phyloP scores from a whole-genome alignment of 1,139 yeast species.

The Taphrina pruni region DNA sequence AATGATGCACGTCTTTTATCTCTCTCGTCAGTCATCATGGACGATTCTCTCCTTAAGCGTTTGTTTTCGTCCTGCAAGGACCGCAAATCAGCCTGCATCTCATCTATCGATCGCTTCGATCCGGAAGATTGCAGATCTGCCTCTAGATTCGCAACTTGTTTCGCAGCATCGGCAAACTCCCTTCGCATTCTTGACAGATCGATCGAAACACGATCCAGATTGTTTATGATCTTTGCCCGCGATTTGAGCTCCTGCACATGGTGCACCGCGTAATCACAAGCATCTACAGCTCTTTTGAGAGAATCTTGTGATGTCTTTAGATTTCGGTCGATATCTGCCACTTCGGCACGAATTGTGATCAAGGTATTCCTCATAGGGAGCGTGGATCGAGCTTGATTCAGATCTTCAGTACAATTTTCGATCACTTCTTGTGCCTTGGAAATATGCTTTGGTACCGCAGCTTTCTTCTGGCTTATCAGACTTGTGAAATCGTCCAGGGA shows the following conservation, averaged over 20 bases:
- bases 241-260: constrained; percentile 3
- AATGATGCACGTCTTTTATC: constrained; percentile 60
- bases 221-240: constrained; percentile 48
- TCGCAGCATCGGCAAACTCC: constrained; percentile 47
- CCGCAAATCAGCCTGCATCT: constrained; percentile 61
- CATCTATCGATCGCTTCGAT: constrained; percentile 55
- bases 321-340: constrained; percentile 5
- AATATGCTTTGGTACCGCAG: constrained; percentile 17
- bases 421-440: constrained; percentile 24
- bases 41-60: constrained; percentile 57
- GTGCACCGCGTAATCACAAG: background rate
- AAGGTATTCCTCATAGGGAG: background rate
- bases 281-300: background rate
- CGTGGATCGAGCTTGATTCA: background rate
- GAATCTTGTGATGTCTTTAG: constrained; percentile 9
- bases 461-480: constrained; percentile 9
- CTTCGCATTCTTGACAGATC: constrained; percentile 48
- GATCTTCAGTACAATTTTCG: background rate
- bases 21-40: constrained; percentile 58
- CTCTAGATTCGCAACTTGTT: constrained; percentile 48
- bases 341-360: background rate
- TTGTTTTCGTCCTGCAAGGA: constrained; percentile 57
- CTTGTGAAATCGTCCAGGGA: background rate
- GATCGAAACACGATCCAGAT: constrained; percentile 53
- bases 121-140: constrained; percentile 55